Evolutionary conservation across 2,329 filamentous ascomycete genomes (phyloP).

Genomic region (Beauveria brongniartii): DNA sequence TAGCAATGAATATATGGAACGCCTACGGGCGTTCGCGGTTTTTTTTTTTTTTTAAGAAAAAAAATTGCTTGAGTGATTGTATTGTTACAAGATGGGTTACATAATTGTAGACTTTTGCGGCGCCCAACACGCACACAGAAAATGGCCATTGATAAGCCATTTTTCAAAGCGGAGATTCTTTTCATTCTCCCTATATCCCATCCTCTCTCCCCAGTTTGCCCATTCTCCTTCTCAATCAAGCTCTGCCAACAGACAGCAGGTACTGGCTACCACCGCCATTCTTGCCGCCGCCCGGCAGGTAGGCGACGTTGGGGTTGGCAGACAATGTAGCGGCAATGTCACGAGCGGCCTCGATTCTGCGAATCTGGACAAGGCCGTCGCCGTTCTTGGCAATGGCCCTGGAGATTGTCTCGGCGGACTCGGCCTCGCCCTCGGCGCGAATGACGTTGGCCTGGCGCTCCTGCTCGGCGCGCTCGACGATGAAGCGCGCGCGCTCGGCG

Average conservation of each 20-base stretch:
- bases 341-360: constrained; percentile 92
- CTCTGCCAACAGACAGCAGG: constrained; percentile 44
- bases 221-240: constrained; percentile 15
- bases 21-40: not conserved
- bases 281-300: constrained; percentile 73
- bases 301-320: constrained; percentile 89
- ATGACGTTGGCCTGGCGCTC: constrained; percentile 98
- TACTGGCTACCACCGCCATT: constrained; percentile 48
- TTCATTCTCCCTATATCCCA: constrained; percentile 13
- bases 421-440: constrained; percentile 92
- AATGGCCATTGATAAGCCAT: not conserved
- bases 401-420: constrained; percentile 90
- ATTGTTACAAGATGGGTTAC: constrained; percentile 15
- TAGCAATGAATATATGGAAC: not conserved
- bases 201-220: not conserved
- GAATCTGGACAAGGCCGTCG: constrained; percentile 89
- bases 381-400: constrained; percentile 89
- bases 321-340: constrained; percentile 91
- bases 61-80: constrained; percentile 1
- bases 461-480: constrained; percentile 98
- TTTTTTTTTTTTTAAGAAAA: not conserved
- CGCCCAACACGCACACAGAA: constrained; percentile 17
- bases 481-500: constrained; percentile 92
- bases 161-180: constrained; percentile 26
- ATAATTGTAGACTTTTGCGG: constrained; percentile 19